Percentiles rank a stretch among this genome's conserved stretches.
Conservation (phyloP, 148 eudicot species). For the Oxyria digyna region DNA sequence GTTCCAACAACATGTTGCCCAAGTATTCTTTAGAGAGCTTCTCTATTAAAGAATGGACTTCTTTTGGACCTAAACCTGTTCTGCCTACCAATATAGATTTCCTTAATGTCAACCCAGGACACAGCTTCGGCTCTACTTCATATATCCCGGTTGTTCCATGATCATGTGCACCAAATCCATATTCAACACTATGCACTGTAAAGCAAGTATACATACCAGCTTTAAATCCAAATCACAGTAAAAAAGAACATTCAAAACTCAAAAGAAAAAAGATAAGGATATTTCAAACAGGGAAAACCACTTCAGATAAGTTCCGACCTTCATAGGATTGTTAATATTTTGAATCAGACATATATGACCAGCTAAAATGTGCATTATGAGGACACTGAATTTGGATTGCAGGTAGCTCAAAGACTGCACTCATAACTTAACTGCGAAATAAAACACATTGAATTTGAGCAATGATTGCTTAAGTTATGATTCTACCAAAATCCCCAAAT, state of each 20-base stretch:
- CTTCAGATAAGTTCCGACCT: neutral
- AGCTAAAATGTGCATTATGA: neutral
- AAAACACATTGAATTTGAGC: too few species aligned
- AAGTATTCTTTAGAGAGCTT: too few species aligned
- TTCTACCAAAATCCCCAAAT: too few species aligned
- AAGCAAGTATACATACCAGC: neutral
- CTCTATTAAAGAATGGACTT: too few species aligned
- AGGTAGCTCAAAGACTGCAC: neutral
- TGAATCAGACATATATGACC: neutral
- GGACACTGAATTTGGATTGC: neutral
- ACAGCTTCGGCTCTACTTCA: conserved; percentile 67
- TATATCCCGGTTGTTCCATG: conserved; percentile 58
- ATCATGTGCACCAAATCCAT: conserved; percentile 79
- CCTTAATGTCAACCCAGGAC: too few species aligned
- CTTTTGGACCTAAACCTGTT: too few species aligned
- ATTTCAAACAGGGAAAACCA: neutral
- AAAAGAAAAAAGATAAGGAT: neutral
- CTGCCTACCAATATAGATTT: too few species aligned
- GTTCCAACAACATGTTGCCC: too few species aligned
- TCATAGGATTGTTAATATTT: too few species aligned
- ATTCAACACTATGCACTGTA: conserved; percentile 60
- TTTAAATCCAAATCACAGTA: neutral
- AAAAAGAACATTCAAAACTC: neutral
- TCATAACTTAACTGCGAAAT: neutral
- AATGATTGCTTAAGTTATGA: too few species aligned